Evolutionary conservation across 1,284 basidiomycete genomes (phyloP), one percentile per base, ranked within the genome.

Genomic region (Ganoderma leucocontextum): DNA sequence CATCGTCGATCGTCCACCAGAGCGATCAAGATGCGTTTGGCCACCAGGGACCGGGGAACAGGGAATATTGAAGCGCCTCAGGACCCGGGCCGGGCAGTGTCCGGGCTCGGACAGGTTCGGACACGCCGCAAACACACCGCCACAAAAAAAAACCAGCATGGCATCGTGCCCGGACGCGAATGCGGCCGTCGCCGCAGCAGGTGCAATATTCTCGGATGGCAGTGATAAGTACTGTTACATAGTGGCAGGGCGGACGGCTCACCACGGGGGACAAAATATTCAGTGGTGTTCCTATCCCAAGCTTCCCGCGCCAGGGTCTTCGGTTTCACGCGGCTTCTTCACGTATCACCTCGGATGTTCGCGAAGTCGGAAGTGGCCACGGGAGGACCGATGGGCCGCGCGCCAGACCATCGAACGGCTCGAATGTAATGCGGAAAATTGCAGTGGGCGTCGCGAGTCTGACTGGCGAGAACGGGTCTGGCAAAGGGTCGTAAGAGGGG

Each of bases 311-410:
- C 35, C n/a, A 42, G 47, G 47, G 47, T 49, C 47, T 52, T 35
- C 66, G 29, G 29, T 29, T 68, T 68, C 67, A 68, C 63, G 49
- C 17, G 41, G 53, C 36, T 60, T 17, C 52, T 29, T 55, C 52
- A 55, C 29, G 52, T 41, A 47, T 71, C 70, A 71, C 67, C 60
- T 67, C 70, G 67, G 25, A 65, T 65, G 64, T 60, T 59, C 36
- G 57, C 57, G 57, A 59, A 59, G 33, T n/a, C 36, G 19, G 47
- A 49, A 49, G 10, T 58, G 63, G 29, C 38, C 29, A 38, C 19
- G 63, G 63, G 35, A 53, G 65, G 49, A 29, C 52, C 38, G 52
- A 35, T 35, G 35, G 47, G 53, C 55, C 53, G 64, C 36, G 55
- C 39, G 64, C 39, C 44, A 62, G 63, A 13, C 25, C n/a, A 41